Percentiles rank a stretch among this genome's conserved stretches.
Evolutionary conservation across 352 stramenopile species (phyloP).

Genomic region (Pythium rhizo-oryzae): DNA sequence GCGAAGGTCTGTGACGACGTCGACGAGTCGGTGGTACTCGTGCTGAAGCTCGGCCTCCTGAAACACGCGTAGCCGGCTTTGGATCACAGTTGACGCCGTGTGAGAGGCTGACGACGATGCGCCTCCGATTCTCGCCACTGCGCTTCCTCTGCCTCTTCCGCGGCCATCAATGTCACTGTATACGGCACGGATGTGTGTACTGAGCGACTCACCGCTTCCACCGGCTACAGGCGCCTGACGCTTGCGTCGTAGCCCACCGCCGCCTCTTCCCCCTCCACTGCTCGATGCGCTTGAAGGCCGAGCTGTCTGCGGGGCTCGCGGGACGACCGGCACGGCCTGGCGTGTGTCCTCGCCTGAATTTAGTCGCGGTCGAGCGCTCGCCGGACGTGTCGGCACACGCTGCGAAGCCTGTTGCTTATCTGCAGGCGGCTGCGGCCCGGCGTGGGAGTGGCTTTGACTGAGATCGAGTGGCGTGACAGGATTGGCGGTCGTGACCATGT

Average conservation of each 20-base stretch:
- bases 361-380: slow-evolving; percentile 46
- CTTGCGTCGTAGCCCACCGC: slow-evolving; percentile 35
- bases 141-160: neutral
- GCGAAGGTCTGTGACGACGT: slow-evolving; percentile 57
- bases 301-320: slow-evolving; percentile 20
- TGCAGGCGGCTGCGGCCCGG: neutral
- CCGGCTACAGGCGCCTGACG: slow-evolving; percentile 22
- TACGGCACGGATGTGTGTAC: slow-evolving; percentile 48
- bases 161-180: slow-evolving; percentile 41
- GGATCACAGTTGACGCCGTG: slow-evolving; percentile 32
- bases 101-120: slow-evolving; percentile 13
- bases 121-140: slow-evolving; percentile 20
- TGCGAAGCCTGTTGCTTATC: neutral
- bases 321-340: neutral
- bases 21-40: slow-evolving; percentile 62
- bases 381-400: slow-evolving; percentile 31
- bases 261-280: neutral
- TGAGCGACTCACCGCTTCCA: slow-evolving; percentile 21
- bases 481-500: slow-evolving; percentile 53
- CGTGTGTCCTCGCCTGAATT: slow-evolving; percentile 2
- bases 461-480: slow-evolving; percentile 25
- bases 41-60: slow-evolving; percentile 64
- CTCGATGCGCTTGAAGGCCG: slow-evolving; percentile 1
- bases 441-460: neutral
- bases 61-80: slow-evolving; percentile 45